Base-by-base conservation (phyloP, 208 protist genomes). In the Wallacemonas collosoma region DNA sequence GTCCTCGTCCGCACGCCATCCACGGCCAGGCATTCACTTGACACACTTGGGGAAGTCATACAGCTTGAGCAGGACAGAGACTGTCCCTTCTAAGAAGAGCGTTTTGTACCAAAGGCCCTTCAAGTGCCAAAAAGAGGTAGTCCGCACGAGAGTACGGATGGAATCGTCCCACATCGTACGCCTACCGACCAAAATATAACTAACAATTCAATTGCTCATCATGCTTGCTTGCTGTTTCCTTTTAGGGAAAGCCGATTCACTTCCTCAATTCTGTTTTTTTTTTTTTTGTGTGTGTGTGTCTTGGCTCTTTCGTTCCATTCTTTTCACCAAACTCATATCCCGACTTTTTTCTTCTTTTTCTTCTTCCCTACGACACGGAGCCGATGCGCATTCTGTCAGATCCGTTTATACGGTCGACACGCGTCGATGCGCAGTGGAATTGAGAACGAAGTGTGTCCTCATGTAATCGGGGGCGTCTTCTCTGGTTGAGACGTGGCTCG, bases 151-250 rank as follows among this genome's bases (percentile, higher is more conserved):
- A 26, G 26, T 26, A 26, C 26, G 26, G 26, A 26, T 26, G 26
- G 26, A 26, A 26, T 26, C 26, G 26, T 26, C 26, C 26, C 26
- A 26, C 0, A 26, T 26, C 26, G 12, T 50, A 50, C 45, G 6
- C 45, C 6, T 50, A 40, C 17, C 5, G 58, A 40, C 14, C n/a
- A 71, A 43, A 17, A 56, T 45, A 58, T 58, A 15, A 71, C 40
- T 56, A 44, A 60, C 9, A 35, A 60, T 41, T 38, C 3, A 38
- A 38, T 54, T 40, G 11, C 38, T 57, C 2, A 62, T 72, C 3
- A 58, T 41, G 17, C 48, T 15, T 63, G 39, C 12, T 26, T 85
- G 73, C 45, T 83, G 4, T n/a, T 36, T 65, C 35, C 61, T 62
- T 71, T 48, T 26, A 26, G 26, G 26, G 26, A 26, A 26, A 26